Conservation (phyloP, 2,329 filamentous ascomycete species). For the Xylariales sp. region DNA sequence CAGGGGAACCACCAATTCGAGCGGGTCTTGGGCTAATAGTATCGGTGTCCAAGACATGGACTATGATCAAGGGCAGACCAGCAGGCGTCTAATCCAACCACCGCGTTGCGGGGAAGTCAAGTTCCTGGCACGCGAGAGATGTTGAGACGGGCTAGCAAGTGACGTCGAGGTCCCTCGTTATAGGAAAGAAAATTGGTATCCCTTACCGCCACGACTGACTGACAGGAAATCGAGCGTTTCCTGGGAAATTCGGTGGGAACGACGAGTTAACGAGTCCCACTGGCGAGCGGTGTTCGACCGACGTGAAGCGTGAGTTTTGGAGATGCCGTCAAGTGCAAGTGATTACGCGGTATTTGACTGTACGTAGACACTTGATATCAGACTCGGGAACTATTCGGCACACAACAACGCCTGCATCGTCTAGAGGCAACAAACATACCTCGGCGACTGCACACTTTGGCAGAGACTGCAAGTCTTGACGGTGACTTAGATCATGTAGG, state of each 20-base stretch:
- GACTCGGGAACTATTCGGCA: neutral
- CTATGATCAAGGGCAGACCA: neutral
- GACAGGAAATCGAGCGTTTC: slow-evolving; percentile 45
- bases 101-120: slow-evolving; percentile 1
- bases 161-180: neutral
- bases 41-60: neutral
- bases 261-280: slow-evolving; percentile 64
- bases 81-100: neutral
- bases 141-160: slow-evolving; percentile 16
- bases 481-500: slow-evolving; percentile 27
- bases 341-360: slow-evolving; percentile 40
- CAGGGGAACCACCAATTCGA: slow-evolving; percentile 14
- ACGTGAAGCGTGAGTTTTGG: slow-evolving; percentile 36
- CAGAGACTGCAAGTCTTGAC: slow-evolving; percentile 13
- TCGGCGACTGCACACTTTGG: slow-evolving; percentile 26
- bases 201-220: slow-evolving; percentile 51
- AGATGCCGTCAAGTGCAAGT: slow-evolving; percentile 24
- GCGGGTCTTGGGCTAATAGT: neutral
- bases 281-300: slow-evolving; percentile 34
- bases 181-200: slow-evolving; percentile 18
- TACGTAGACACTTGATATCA: slow-evolving; percentile 14
- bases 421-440: slow-evolving; percentile 22
- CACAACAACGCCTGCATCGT: neutral
- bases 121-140: slow-evolving; percentile 11
- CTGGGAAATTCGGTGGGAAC: slow-evolving; percentile 47